Percentiles rank a stretch among this genome's conserved stretches.
phyloP scores from a whole-genome alignment of 305 asterid species.

The Fraxinus baroniana region DNA sequence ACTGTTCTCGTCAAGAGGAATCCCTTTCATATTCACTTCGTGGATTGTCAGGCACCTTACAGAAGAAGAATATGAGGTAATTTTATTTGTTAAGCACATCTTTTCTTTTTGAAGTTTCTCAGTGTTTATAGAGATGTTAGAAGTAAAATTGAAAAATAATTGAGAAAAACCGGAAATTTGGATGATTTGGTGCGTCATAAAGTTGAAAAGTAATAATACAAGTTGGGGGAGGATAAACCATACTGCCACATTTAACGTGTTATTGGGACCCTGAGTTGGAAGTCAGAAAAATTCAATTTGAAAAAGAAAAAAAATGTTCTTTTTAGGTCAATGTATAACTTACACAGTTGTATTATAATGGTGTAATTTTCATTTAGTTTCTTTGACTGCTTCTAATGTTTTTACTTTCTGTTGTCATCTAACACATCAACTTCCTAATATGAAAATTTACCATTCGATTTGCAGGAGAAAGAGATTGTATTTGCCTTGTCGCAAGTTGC shows the following conservation, averaged over 20 bases:
- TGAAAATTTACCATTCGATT: constrained; percentile 24
- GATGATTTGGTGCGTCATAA: background rate
- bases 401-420: background rate
- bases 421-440: constrained; percentile 10
- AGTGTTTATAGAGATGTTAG: background rate
- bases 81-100: background rate
- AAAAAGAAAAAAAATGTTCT: background rate
- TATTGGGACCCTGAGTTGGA: background rate
- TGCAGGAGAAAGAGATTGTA: constrained; percentile 80
- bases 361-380: background rate
- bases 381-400: background rate
- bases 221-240: background rate
- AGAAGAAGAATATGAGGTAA: constrained; percentile 79
- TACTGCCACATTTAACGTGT: background rate
- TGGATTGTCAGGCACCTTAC: constrained; percentile 85
- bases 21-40: constrained; percentile 77
- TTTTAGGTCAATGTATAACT: background rate
- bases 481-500: constrained; percentile 86
- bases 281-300: background rate
- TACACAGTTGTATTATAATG: background rate
- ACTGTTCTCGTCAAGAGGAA: constrained; percentile 62
- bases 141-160: background rate
- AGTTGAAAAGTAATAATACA: background rate
- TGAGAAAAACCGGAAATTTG: background rate
- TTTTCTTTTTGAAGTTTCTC: background rate